These are phyloP conservation scores for Trametopsis cervina DNA, from an alignment of 768 basidiomycete genomes.

Conservation along the genomic window DNA sequence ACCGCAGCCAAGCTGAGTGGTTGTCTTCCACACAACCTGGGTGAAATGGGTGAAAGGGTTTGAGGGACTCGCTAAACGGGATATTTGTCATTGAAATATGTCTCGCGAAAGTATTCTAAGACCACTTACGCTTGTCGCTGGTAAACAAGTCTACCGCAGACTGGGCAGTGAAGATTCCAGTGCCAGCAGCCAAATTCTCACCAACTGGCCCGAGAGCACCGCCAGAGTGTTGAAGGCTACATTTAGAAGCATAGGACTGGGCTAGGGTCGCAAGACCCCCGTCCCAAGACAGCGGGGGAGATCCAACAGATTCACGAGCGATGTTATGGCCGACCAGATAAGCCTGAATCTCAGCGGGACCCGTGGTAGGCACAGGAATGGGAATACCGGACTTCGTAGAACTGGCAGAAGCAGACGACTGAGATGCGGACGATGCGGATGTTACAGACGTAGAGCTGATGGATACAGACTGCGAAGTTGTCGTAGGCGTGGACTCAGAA, in stretches of 20 bases:
- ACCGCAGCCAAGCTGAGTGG: slow-evolving; percentile 59
- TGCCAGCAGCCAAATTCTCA: slow-evolving; percentile 70
- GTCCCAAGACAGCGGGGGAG: slow-evolving; percentile 55
- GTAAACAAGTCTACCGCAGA: slow-evolving; percentile 42
- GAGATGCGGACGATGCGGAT: slow-evolving; percentile 1
- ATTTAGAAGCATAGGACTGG: slow-evolving; percentile 57
- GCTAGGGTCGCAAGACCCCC: slow-evolving; percentile 50
- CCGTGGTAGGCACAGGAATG: slow-evolving; percentile 27
- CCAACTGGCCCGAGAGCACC: slow-evolving; percentile 58
- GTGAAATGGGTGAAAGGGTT: slow-evolving; percentile 62
- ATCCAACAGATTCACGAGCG: slow-evolving; percentile 53
- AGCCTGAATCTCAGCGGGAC: slow-evolving; percentile 25
- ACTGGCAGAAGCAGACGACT: slow-evolving; percentile 2
- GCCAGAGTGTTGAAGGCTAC: slow-evolving; percentile 59
- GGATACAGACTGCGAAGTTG: neutral
- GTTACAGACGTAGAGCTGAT: slow-evolving; percentile 24
- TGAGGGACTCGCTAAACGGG: slow-evolving; percentile 27
- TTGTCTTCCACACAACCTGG: slow-evolving; percentile 56
- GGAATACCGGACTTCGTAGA: slow-evolving; percentile 20
- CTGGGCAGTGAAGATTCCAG: slow-evolving; percentile 41
- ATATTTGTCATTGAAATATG: neutral
- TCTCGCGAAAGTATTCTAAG: neutral
- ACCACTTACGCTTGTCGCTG: slow-evolving; percentile 39
- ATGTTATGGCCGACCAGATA: slow-evolving; percentile 59
- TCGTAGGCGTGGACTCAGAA: neutral